These are phyloP conservation scores for Metroxylon sagu DNA, from an alignment of 176 grass and related monocot species.

Conservation along the genomic window DNA sequence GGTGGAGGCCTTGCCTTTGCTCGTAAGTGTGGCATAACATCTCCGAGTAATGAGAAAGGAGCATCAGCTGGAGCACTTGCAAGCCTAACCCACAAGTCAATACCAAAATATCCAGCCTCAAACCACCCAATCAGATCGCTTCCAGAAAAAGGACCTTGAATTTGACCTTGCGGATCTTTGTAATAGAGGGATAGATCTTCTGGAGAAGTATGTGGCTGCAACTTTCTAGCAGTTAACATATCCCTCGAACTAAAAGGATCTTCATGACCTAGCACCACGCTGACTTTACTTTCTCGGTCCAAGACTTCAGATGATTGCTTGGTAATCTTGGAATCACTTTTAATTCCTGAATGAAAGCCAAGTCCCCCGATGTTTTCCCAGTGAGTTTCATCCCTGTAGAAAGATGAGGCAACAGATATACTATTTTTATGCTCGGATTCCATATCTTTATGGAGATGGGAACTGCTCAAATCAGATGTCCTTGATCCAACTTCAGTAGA, in stretches of 20 bases:
- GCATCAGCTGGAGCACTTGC: conserved; percentile 49
- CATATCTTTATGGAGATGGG: conserved; percentile 8
- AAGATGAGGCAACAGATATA: neutral
- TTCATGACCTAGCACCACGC: conserved; percentile 21
- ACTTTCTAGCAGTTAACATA: conserved; percentile 4
- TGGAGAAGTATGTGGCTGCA: conserved; percentile 57
- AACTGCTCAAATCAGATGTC: conserved; percentile 3
- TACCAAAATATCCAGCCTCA: conserved; percentile 92
- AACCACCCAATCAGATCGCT: conserved; percentile 91
- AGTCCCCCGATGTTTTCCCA: conserved; percentile 9
- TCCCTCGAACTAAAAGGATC: conserved; percentile 24
- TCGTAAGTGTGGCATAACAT: conserved; percentile 93
- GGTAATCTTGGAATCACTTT: conserved; percentile 24
- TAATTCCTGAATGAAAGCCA: conserved; percentile 3
- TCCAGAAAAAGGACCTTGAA: conserved; percentile 97
- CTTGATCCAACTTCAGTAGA: conserved; percentile 1
- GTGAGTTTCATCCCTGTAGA: conserved; percentile 9
- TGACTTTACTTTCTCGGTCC: conserved; percentile 35
- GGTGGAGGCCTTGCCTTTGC: conserved; percentile 85
- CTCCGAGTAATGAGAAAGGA: conserved; percentile 86
- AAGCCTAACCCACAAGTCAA: conserved; percentile 76
- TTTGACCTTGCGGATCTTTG: conserved; percentile 85
- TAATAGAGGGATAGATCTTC: conserved; percentile 85
- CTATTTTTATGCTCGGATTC: conserved; percentile 2
- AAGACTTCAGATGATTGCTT: conserved; percentile 34